These are phyloP conservation scores for Cercospora sojina DNA, from an alignment of 2,329 filamentous ascomycete genomes.

Conservation along the genomic window DNA sequence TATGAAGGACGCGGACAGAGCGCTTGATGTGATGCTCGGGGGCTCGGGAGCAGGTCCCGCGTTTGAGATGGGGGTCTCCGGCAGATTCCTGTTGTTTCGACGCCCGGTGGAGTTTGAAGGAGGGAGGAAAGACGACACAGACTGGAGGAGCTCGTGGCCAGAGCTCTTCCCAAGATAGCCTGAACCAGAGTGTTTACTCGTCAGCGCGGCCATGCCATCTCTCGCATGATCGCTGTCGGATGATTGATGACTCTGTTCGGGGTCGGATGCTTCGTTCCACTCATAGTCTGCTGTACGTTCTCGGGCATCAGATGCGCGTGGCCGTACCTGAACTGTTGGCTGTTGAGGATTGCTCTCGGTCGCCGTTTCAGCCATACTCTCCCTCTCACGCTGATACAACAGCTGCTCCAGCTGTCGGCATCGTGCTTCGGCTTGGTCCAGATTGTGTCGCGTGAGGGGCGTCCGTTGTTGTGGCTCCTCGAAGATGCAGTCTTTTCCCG, in stretches of 20 bases:
- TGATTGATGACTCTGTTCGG: conserved; percentile 11
- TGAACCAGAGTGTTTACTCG: conserved; percentile 13
- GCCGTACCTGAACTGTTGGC: neutral
- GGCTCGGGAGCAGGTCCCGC: neutral
- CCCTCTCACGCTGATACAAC: conserved; percentile 20
- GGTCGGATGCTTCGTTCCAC: conserved; percentile 13
- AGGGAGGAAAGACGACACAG: conserved; percentile 20
- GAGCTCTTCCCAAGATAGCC: conserved; percentile 24
- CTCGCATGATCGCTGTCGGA: conserved; percentile 17
- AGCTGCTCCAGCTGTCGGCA: conserved; percentile 34
- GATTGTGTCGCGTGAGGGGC: conserved; percentile 40
- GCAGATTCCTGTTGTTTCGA: neutral
- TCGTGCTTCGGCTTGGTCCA: conserved; percentile 37
- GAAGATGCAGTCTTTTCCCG: conserved; percentile 39
- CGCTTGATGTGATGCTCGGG: neutral
- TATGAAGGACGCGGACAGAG: conserved; percentile 3
- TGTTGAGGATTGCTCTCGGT: neutral
- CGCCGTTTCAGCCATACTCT: neutral
- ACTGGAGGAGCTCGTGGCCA: conserved; percentile 20
- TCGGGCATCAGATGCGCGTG: neutral
- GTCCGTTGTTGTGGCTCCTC: conserved; percentile 39
- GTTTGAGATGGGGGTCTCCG: neutral
- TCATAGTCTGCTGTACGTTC: conserved; percentile 11
- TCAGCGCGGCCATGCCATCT: conserved; percentile 14
- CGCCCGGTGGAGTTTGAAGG: conserved; percentile 6